A percentile compares a stretch with the other conserved stretches of the same genome.
These are phyloP conservation scores for Paraglomus brasilianum DNA, from an alignment of 192 early-diverging fungal species.

Conservation along the genomic window DNA sequence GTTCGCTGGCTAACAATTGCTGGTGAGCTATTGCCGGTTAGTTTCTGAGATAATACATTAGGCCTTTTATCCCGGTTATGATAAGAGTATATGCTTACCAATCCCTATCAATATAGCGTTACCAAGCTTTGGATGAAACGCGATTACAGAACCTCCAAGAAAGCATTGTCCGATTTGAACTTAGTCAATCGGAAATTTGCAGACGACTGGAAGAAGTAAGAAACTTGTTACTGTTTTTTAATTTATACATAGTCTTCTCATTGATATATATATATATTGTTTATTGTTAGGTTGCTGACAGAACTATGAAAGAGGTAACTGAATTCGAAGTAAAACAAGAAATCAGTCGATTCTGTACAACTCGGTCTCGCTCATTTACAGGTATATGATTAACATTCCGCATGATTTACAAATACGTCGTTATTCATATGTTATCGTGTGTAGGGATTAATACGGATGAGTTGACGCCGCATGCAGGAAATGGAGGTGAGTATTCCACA, in stretches of 20 bases:
- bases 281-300: slow-evolving; percentile 23
- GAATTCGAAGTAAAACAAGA: slow-evolving; percentile 6
- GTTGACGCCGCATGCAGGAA: no score
- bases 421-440: no score
- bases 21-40: background rate
- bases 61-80: background rate
- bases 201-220: slow-evolving; percentile 35
- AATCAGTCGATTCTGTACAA: slow-evolving; percentile 22
- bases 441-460: no score
- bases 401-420: no score
- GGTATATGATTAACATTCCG: no score
- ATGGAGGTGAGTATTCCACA: no score
- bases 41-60: background rate
- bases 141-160: slow-evolving; percentile 41
- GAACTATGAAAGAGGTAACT: background rate
- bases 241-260: background rate
- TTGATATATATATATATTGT: slow-evolving; percentile 3
- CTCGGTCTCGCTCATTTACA: no score
- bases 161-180: slow-evolving; percentile 35
- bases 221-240: background rate
- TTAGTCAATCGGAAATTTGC: slow-evolving; percentile 37
- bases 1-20: background rate
- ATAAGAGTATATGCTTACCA: background rate
- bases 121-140: slow-evolving; percentile 38
- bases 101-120: slow-evolving; percentile 34